phyloP scores from a whole-genome alignment of 2,329 filamentous ascomycete genomes.

The Penicillium sp. region DNA sequence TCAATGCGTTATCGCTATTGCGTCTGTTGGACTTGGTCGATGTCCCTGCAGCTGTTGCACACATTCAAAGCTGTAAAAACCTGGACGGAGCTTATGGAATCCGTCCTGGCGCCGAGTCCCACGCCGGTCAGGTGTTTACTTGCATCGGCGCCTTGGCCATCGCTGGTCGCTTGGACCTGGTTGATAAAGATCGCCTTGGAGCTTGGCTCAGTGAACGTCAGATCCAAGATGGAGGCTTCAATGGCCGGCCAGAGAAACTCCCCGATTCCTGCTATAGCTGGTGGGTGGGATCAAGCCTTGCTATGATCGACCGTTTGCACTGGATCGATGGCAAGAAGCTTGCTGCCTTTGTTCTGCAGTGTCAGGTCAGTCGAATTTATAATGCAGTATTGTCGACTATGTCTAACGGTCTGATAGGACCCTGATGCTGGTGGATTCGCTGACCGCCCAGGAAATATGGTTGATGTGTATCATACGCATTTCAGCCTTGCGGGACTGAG shows the following conservation, averaged over 20 bases:
- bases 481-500: conserved; percentile 89
- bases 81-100: conserved; percentile 93
- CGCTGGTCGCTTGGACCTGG: conserved; percentile 72
- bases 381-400: not conserved
- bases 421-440: conserved; percentile 77
- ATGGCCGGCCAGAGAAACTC: conserved; percentile 89
- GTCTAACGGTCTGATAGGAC: conserved; percentile 51
- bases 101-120: conserved; percentile 84
- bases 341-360: conserved; percentile 74
- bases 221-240: conserved; percentile 78
- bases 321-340: conserved; percentile 89
- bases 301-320: conserved; percentile 80
- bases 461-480: conserved; percentile 93
- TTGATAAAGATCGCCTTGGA: conserved; percentile 76
- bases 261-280: conserved; percentile 99
- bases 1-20: conserved; percentile 85
- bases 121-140: conserved; percentile 93
- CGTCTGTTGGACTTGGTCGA: conserved; percentile 69
- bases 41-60: conserved; percentile 71
- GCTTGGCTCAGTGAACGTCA: conserved; percentile 94
- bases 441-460: conserved; percentile 88
- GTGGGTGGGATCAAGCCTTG: conserved; percentile 93
- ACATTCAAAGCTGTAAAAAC: conserved; percentile 81
- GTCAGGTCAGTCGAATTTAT: conserved; percentile 56
- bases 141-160: conserved; percentile 86